Evolutionary conservation across 1,284 basidiomycete species (phyloP).

Genomic region (Sanghuangporus sanghuang): DNA sequence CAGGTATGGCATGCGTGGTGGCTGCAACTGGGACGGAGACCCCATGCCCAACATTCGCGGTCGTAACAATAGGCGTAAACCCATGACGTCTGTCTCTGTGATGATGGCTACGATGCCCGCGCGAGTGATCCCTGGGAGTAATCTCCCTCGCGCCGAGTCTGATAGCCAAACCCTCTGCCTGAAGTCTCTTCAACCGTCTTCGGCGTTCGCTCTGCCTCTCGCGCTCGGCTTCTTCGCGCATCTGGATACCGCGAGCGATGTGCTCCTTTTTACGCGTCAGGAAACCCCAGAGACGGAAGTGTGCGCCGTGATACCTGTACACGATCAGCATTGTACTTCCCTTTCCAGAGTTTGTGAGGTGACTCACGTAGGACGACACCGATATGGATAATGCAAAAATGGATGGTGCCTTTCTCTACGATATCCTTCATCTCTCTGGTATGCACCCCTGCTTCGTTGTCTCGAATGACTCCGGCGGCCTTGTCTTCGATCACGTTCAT

Average conservation of each 20-base stretch:
- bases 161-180: constrained; percentile 14
- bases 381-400: constrained; percentile 14
- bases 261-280: constrained; percentile 11
- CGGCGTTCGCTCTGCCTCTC: constrained; percentile 14
- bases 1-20: neutral
- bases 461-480: neutral
- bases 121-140: neutral
- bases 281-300: constrained; percentile 15
- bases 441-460: neutral
- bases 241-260: constrained; percentile 2
- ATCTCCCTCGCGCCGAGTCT: constrained; percentile 11
- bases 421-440: neutral
- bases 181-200: constrained; percentile 1
- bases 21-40: neutral
- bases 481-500: neutral
- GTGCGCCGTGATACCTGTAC: constrained; percentile 15
- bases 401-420: constrained; percentile 1
- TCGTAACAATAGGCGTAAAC: neutral
- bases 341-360: neutral
- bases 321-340: neutral
- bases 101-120: neutral
- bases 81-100: neutral
- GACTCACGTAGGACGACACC: constrained; percentile 14
- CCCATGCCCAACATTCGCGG: neutral
- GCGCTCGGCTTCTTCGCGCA: constrained; percentile 11